Percentiles rank a stretch among this genome's conserved stretches.
Evolutionary conservation across 768 basidiomycete genomes (phyloP).

Genomic region (Lentinula sp.): DNA sequence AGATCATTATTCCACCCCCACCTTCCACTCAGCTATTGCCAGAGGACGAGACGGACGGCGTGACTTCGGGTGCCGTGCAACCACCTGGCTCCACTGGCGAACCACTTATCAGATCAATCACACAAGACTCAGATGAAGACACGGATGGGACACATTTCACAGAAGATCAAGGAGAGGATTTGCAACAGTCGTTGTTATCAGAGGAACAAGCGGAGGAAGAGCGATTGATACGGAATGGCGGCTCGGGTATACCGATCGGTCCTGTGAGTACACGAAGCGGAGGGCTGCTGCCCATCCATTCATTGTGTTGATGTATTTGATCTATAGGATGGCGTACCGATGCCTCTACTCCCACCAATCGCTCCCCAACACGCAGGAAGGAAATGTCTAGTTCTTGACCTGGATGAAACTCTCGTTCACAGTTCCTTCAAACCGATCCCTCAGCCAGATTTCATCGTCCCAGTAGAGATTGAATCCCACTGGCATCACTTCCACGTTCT

Average conservation of each 20-base stretch:
- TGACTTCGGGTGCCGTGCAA: conserved; percentile 88
- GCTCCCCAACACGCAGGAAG: conserved; percentile 74
- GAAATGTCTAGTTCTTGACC: conserved; percentile 94
- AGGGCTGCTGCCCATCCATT: neutral
- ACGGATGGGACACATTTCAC: conserved; percentile 55
- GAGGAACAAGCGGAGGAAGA: conserved; percentile 88
- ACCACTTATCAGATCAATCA: conserved; percentile 23
- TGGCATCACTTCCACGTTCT: conserved; percentile 99
- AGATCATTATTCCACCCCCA: conserved; percentile 26
- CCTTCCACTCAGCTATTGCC: conserved; percentile 34
- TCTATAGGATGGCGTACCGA: conserved; percentile 68
- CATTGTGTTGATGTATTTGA: neutral
- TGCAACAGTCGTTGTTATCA: conserved; percentile 23
- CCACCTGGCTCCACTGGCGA: conserved; percentile 70
- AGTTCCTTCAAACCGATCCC: conserved; percentile 97
- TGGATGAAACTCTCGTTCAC: conserved; percentile 96
- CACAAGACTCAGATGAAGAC: conserved; percentile 27
- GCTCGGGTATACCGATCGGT: conserved; percentile 92
- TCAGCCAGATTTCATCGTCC: conserved; percentile 96
- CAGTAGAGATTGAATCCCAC: conserved; percentile 97
- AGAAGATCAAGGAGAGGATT: conserved; percentile 57
- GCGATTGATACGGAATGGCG: conserved; percentile 81
- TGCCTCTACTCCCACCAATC: conserved; percentile 84
- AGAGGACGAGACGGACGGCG: conserved; percentile 74
- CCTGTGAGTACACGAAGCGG: conserved; percentile 50